These are phyloP conservation scores for Aureobasidium leucospermi DNA, from an alignment of 2,329 filamentous ascomycete genomes.

Conservation along the genomic window DNA sequence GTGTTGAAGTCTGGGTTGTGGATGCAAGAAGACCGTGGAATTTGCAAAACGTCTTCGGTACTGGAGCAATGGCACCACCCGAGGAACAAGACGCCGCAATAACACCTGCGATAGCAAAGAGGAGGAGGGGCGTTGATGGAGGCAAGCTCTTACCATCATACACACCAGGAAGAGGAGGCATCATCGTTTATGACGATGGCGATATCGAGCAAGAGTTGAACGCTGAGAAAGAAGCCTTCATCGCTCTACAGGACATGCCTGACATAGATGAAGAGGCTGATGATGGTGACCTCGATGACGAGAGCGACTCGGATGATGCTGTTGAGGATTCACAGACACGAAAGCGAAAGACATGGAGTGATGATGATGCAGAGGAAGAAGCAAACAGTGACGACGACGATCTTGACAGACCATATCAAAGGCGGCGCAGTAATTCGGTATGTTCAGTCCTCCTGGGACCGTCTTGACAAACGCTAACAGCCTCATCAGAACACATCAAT, in stretches of 20 bases:
- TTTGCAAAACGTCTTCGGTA: slow-evolving; percentile 77
- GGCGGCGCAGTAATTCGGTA: slow-evolving; percentile 84
- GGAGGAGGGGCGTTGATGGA: slow-evolving; percentile 59
- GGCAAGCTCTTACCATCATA: slow-evolving; percentile 68
- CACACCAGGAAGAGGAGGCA: slow-evolving; percentile 71
- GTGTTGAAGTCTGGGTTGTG: slow-evolving; percentile 92
- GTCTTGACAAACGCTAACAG: not conserved
- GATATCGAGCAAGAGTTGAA: slow-evolving; percentile 80
- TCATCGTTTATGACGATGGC: slow-evolving; percentile 92
- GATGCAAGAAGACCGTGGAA: slow-evolving; percentile 94
- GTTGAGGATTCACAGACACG: slow-evolving; percentile 23
- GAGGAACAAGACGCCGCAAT: slow-evolving; percentile 16
- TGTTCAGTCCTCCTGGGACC: slow-evolving; percentile 23
- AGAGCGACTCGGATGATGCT: slow-evolving; percentile 46
- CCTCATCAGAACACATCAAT: slow-evolving; percentile 51
- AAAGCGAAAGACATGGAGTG: slow-evolving; percentile 36
- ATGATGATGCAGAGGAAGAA: slow-evolving; percentile 22
- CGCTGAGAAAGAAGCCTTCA: slow-evolving; percentile 72
- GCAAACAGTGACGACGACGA: slow-evolving; percentile 54
- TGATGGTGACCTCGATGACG: slow-evolving; percentile 51
- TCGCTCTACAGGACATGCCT: slow-evolving; percentile 83
- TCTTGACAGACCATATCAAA: slow-evolving; percentile 62
- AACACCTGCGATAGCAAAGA: slow-evolving; percentile 33
- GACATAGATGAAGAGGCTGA: slow-evolving; percentile 71
- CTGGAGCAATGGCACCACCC: slow-evolving; percentile 28